A percentile compares a stretch with the other conserved stretches of the same genome.
These are phyloP conservation scores for Globisporangium lucens DNA, from an alignment of 352 stramenopile genomes.

Conservation along the genomic window DNA sequence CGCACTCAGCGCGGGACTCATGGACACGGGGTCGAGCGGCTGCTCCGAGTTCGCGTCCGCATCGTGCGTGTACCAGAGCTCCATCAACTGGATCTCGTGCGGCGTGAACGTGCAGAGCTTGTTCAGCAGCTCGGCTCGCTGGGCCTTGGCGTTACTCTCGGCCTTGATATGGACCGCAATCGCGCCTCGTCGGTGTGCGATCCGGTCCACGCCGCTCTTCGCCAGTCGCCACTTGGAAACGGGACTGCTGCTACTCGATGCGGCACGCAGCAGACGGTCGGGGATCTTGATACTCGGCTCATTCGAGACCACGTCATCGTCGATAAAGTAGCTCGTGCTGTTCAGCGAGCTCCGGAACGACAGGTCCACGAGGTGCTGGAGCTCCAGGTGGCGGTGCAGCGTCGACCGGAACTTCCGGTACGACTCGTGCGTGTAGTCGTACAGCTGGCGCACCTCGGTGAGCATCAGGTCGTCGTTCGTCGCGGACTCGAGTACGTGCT, in stretches of 20 bases:
- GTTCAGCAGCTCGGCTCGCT: slow-evolving; percentile 46
- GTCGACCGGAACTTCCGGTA: slow-evolving; percentile 56
- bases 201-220: slow-evolving; percentile 34
- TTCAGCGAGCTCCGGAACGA: slow-evolving; percentile 67
- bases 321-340: slow-evolving; percentile 57
- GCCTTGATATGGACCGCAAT: slow-evolving; percentile 45
- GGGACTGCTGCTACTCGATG: slow-evolving; percentile 12
- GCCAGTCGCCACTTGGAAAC: slow-evolving; percentile 46
- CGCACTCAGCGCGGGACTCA: slow-evolving; percentile 52
- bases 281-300: slow-evolving; percentile 48
- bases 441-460: slow-evolving; percentile 61
- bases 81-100: slow-evolving; percentile 60
- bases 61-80: slow-evolving; percentile 58
- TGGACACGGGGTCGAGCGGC: slow-evolving; percentile 57
- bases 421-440: slow-evolving; percentile 58
- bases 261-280: slow-evolving; percentile 17
- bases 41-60: slow-evolving; percentile 33
- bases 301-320: slow-evolving; percentile 26
- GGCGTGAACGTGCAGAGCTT: slow-evolving; percentile 46
- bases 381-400: slow-evolving; percentile 58
- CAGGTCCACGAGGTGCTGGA: slow-evolving; percentile 63
- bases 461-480: slow-evolving; percentile 56
- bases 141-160: slow-evolving; percentile 27
- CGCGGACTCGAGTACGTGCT: slow-evolving; percentile 40
- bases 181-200: slow-evolving; percentile 39